Conservation (phyloP, 228 moss, liverwort and hornwort species). For the Sphagnum magellanicum region DNA sequence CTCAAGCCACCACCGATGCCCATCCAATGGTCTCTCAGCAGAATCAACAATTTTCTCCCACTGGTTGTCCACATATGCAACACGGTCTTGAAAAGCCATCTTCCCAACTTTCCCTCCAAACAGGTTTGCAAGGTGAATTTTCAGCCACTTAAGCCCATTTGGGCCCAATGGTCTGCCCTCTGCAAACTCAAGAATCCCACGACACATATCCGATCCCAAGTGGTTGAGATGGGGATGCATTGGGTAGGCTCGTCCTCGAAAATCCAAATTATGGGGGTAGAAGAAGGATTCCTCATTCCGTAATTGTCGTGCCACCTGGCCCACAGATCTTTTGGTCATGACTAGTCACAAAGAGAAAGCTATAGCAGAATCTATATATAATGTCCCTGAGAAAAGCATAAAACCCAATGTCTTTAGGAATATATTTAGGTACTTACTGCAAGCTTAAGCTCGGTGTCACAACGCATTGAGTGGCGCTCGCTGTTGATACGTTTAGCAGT, state of each 20-base stretch:
- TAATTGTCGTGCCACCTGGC: conserved; percentile 75
- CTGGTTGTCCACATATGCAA: conserved; percentile 63
- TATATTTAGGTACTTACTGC: conserved; percentile 24
- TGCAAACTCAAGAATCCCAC: conserved; percentile 80
- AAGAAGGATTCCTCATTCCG: conserved; percentile 66
- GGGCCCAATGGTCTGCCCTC: conserved; percentile 56
- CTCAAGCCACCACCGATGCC: conserved; percentile 84
- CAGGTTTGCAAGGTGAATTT: conserved; percentile 85
- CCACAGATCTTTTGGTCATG: neutral
- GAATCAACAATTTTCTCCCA: conserved; percentile 72
- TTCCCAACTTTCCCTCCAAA: conserved; percentile 84
- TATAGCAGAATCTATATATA: no score
- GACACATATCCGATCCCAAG: conserved; percentile 93
- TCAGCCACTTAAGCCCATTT: conserved; percentile 74
- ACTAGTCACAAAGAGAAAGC: neutral
- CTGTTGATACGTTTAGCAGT: conserved; percentile 58
- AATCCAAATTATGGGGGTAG: conserved; percentile 94
- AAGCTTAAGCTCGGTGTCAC: conserved; percentile 86
- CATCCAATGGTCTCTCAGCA: conserved; percentile 82
- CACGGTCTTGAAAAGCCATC: conserved; percentile 74
- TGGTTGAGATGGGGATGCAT: conserved; percentile 95
- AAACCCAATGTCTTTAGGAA: no score
- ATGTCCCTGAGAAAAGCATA: no score
- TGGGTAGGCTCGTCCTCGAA: conserved; percentile 95
- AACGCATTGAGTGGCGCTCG: conserved; percentile 81